phyloP scores from a whole-genome alignment of 768 basidiomycete genomes.

The Suillus alpinus region DNA sequence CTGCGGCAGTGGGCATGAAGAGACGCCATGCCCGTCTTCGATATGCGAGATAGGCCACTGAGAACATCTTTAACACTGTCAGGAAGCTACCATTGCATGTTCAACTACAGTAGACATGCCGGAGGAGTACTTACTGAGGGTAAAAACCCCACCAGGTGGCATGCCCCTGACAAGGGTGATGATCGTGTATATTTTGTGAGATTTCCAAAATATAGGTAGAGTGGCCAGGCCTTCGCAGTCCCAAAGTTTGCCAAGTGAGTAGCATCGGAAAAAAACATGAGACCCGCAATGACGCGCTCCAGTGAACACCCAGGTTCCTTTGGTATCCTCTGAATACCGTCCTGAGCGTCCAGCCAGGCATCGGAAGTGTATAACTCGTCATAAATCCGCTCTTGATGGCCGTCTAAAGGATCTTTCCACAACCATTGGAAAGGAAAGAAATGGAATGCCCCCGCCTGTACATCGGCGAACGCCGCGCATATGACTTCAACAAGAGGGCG shows the following conservation, averaged over 20 bases:
- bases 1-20: no score
- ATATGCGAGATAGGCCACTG: no score
- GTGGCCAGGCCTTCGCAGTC: conserved; percentile 20
- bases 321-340: conserved; percentile 13
- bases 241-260: conserved; percentile 32
- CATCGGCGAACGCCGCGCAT: conserved; percentile 6
- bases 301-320: conserved; percentile 12
- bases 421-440: conserved; percentile 20
- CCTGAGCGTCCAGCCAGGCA: conserved; percentile 14
- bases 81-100: no score
- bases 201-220: conserved; percentile 20
- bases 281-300: conserved; percentile 4
- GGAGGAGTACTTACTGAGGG: no score
- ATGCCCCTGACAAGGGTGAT: no score
- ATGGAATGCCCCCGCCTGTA: conserved; percentile 14
- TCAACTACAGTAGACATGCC: no score
- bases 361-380: conserved; percentile 20
- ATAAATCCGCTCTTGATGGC: conserved; percentile 8
- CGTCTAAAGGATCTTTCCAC: conserved; percentile 8
- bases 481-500: conserved; percentile 16
- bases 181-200: conserved; percentile 17
- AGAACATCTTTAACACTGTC: no score
- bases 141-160: no score
- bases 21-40: no score
- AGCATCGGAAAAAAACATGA: conserved; percentile 11